Percentiles rank a stretch among this genome's conserved stretches.
Evolutionary conservation across 108 stramenopile genomes (phyloP).

Genomic region (Fragilariopsis cylindrus): DNA sequence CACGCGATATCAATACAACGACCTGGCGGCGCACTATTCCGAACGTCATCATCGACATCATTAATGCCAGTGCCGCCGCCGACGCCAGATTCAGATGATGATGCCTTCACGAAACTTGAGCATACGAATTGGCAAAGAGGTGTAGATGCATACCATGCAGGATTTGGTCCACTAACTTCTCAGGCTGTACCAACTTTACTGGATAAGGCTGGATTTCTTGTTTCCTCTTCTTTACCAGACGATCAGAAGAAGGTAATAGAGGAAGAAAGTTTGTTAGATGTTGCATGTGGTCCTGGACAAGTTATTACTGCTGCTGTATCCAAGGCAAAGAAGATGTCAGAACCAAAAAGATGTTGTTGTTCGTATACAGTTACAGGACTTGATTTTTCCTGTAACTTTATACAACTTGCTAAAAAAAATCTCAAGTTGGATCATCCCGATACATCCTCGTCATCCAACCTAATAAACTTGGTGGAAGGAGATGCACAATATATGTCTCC

Average conservation of each 20-base stretch:
- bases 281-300: constrained; percentile 8
- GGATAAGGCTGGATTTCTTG: background rate
- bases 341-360: background rate
- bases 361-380: background rate
- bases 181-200: constrained; percentile 5
- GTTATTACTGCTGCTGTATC: constrained; percentile 1
- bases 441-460: background rate
- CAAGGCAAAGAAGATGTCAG: background rate
- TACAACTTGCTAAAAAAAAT: background rate
- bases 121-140: constrained; percentile 9
- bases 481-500: background rate
- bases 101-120: constrained; percentile 9
- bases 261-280: background rate
- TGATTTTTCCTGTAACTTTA: constrained; percentile 11
- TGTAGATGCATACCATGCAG: constrained; percentile 1
- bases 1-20: too few species aligned
- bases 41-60: background rate
- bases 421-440: background rate
- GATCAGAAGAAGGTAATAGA: background rate
- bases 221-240: too few species aligned
- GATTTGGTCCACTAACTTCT: constrained; percentile 8
- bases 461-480: background rate
- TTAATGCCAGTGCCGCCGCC: background rate
- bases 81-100: background rate
- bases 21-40: too few species aligned